phyloP scores from a whole-genome alignment of 164 flowering plant species.

The Kalanchoe fedtschenkoi region DNA sequence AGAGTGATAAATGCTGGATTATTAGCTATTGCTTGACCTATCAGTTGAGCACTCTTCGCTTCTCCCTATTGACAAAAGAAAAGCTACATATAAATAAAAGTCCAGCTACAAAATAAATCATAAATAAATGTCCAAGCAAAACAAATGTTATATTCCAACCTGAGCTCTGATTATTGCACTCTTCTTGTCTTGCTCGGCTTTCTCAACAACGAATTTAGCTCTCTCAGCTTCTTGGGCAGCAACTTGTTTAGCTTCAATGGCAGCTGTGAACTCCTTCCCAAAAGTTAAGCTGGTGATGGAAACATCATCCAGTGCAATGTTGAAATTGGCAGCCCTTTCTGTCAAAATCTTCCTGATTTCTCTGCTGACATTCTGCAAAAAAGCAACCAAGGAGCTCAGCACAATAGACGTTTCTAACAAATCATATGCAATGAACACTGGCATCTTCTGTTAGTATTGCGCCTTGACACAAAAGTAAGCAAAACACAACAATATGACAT shows the following conservation, averaged over 20 bases:
- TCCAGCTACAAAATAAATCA: background rate
- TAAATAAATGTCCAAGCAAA: background rate
- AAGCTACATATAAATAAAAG: background rate
- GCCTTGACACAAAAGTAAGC: no score
- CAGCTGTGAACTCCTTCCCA: conserved; percentile 58
- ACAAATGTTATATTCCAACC: background rate
- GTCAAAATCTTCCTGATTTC: no score
- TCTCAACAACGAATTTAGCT: conserved; percentile 51
- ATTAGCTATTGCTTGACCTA: conserved; percentile 35
- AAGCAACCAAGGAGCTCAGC: no score
- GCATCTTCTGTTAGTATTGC: no score
- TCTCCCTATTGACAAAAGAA: conserved; percentile 23
- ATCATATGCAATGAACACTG: no score
- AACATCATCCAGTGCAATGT: conserved; percentile 60
- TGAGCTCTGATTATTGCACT: background rate
- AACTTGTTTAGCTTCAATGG: conserved; percentile 65
- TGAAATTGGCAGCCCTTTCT: conserved; percentile 44
- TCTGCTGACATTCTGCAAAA: no score
- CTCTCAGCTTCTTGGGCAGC: conserved; percentile 75
- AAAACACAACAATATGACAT: no score
- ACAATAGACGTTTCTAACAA: no score
- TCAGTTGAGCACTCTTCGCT: conserved; percentile 36
- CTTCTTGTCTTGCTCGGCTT: background rate
- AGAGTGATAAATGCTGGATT: conserved; percentile 27
- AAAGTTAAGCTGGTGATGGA: conserved; percentile 53